These are phyloP conservation scores for Lactifluus piperatus DNA, from an alignment of 768 basidiomycete genomes.

Conservation along the genomic window DNA sequence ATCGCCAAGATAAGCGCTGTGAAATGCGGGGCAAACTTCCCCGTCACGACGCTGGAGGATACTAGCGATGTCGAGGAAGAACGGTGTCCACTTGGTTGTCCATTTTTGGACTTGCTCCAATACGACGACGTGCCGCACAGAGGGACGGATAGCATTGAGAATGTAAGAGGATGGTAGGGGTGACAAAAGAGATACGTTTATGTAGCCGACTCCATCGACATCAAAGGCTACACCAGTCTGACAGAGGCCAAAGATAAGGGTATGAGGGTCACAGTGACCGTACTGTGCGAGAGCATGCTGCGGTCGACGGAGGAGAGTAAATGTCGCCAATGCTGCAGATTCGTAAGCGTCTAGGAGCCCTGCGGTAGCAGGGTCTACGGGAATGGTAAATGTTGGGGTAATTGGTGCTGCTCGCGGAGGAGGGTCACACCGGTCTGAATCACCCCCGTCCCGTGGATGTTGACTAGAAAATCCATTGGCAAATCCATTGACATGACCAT, in stretches of 20 bases:
- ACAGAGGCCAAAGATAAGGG: slow-evolving; percentile 67
- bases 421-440: slow-evolving; percentile 23
- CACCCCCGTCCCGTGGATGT: slow-evolving; percentile 24
- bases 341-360: slow-evolving; percentile 54
- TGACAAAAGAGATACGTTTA: slow-evolving; percentile 56
- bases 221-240: slow-evolving; percentile 33
- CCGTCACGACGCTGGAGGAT: slow-evolving; percentile 54
- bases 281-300: slow-evolving; percentile 44
- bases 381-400: slow-evolving; percentile 15
- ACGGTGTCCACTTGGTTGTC: slow-evolving; percentile 79
- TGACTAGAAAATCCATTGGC: slow-evolving; percentile 28
- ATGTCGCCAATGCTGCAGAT: slow-evolving; percentile 55
- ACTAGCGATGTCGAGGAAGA: slow-evolving; percentile 74
- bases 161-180: slow-evolving; percentile 57
- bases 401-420: slow-evolving; percentile 17
- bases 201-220: slow-evolving; percentile 52
- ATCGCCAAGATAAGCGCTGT: slow-evolving; percentile 56
- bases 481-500: slow-evolving; percentile 29
- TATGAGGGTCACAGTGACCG: slow-evolving; percentile 51
- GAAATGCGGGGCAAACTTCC: slow-evolving; percentile 44
- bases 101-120: slow-evolving; percentile 73
- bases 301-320: slow-evolving; percentile 52
- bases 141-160: slow-evolving; percentile 48
- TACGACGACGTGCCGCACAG: slow-evolving; percentile 61
- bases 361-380: slow-evolving; percentile 22